Base-by-base conservation (phyloP, 345 rosid genomes). In the Rubroshorea leprosula region DNA sequence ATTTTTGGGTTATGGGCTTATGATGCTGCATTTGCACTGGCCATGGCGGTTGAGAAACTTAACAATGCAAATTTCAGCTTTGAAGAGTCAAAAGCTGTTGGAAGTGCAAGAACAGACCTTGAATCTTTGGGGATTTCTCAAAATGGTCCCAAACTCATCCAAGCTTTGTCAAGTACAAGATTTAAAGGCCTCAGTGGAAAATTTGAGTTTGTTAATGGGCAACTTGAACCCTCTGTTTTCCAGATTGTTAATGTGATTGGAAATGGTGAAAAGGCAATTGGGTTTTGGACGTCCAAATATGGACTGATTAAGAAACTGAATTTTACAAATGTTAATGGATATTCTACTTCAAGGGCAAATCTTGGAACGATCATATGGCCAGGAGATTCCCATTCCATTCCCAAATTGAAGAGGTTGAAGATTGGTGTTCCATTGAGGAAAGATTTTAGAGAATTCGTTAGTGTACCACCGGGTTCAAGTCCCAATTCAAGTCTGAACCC, bases 1-100 rank as follows among this genome's bases (percentile, higher is more conserved):
- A 59, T 70, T 17, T 69, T 56, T 25, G 89, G 82, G 5, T 16
- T 74, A 1, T 64, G 78, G 71, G 86, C 86, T 26, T 78, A 83
- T 67, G 86, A 80, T 64, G 80, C 80, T n/a, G 60, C 62, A 19
- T 45, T 41, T 1, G 81, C 83, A n/a, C 38, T 83, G 0, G 85
- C 85, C 12, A 51, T 52, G 65, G 83, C 88, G 38, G 58, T 76
- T 57, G 86, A 83, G 67, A 70, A 74, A 47, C 72, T 67, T 25
- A 70, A 75, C 10, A 51, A 24, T 38, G 6, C 25, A 15, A 62
- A 62, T 27, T 10, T 61, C 27, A 59, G 47, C 47, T 76, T 72
- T n/a, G n/a, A n/a, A n/a, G n/a, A n/a, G n/a, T n/a, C n/a, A n/a
- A n/a, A n/a, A n/a, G n/a, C n/a, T n/a, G n/a, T n/a, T n/a, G n/a